Percentiles rank a stretch among this genome's conserved stretches.
phyloP scores from a whole-genome alignment of 2,329 filamentous ascomycete genomes.

The Botrytis aclada region DNA sequence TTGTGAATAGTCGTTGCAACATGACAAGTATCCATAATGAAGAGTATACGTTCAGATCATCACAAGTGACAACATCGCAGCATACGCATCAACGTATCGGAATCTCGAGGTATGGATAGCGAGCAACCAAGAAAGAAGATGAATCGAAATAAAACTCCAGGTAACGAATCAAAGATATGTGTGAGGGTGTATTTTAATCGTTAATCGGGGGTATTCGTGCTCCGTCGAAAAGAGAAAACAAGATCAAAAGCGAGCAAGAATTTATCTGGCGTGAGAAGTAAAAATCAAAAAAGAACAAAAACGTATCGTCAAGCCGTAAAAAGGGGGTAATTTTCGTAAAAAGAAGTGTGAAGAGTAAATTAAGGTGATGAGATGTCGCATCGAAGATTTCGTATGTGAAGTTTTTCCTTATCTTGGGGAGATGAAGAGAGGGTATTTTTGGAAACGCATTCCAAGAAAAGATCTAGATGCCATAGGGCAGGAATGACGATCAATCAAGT shows the following conservation, averaged over 20 bases:
- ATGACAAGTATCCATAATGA: background rate
- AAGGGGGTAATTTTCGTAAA: background rate
- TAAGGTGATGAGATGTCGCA: constrained; percentile 7
- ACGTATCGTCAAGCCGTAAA: constrained; percentile 17
- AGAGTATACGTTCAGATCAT: background rate
- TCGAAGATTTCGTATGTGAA: constrained; percentile 9
- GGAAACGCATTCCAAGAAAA: constrained; percentile 9
- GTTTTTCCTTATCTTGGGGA: background rate
- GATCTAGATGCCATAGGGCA: background rate
- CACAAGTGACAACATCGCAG: background rate
- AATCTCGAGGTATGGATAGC: background rate
- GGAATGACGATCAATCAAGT: constrained; percentile 3
- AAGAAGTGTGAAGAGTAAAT: background rate
- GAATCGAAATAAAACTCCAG: constrained; percentile 15
- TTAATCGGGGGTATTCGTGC: constrained; percentile 17
- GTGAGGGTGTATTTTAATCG: constrained; percentile 10
- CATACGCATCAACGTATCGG: background rate
- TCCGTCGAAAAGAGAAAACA: background rate
- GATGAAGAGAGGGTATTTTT: background rate
- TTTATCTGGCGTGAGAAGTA: background rate
- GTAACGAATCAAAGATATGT: constrained; percentile 20
- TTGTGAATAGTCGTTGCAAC: background rate
- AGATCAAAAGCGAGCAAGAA: background rate
- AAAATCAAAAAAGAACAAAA: background rate
- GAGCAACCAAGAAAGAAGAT: background rate